Evolutionary conservation across 1,284 basidiomycete genomes (phyloP).

Genomic region (Hemileia vastatrix): DNA sequence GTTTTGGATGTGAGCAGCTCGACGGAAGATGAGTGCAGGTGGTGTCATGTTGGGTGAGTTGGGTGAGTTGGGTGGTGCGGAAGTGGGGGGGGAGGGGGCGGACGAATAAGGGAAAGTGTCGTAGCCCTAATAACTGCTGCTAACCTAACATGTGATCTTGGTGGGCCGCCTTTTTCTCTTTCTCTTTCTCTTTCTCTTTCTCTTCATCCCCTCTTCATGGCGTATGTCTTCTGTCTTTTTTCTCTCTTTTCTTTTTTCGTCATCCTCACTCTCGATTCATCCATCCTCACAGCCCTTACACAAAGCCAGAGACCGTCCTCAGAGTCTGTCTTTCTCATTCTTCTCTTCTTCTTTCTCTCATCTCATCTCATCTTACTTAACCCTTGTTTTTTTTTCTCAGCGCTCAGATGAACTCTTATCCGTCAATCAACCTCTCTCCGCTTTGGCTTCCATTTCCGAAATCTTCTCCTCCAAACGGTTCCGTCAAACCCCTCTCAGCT

Average conservation of each 20-base stretch:
- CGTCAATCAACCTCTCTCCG: conserved; percentile 77
- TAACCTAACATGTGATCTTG: too few species aligned
- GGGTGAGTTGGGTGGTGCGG: neutral
- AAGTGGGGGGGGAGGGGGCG: neutral
- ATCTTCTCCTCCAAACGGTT: conserved; percentile 92
- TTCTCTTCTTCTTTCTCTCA: neutral
- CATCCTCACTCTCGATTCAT: neutral
- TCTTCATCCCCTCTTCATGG: neutral
- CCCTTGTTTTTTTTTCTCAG: conserved; percentile 23
- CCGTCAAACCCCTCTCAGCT: conserved; percentile 74
- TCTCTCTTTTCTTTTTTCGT: neutral
- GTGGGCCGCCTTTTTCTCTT: too few species aligned
- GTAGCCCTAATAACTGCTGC: too few species aligned
- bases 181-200: too few species aligned
- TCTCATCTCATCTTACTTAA: conserved; percentile 5
- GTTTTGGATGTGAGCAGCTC: conserved; percentile 22
- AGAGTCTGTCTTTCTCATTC: conserved; percentile 48
- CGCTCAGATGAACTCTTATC: conserved; percentile 84
- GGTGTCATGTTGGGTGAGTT: neutral
- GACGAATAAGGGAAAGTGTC: neutral
- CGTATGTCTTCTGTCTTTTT: neutral
- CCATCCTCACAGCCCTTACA: conserved; percentile 52
- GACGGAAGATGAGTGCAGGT: neutral
- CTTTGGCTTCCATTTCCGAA: conserved; percentile 76
- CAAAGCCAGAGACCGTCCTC: conserved; percentile 80